A percentile compares a stretch with the other conserved stretches of the same genome.
Conservation (phyloP, 805 yeast species). For the Spathaspora sp. region DNA sequence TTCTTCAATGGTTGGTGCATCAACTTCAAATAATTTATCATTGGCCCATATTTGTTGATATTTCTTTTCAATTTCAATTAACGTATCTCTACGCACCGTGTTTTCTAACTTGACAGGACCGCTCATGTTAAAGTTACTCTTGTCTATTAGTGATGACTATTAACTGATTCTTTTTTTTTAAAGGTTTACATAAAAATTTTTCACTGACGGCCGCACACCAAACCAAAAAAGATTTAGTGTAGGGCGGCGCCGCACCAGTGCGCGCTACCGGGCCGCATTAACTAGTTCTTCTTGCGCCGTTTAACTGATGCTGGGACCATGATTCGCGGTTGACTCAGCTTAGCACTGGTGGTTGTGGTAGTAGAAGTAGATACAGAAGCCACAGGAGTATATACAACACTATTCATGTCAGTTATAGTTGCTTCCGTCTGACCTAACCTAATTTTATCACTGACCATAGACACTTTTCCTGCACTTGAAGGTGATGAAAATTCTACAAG, state of each 20-base stretch:
- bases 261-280: neutral
- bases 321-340: neutral
- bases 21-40: slow-evolving; percentile 78
- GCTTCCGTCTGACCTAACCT: neutral
- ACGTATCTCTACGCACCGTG: slow-evolving; percentile 93
- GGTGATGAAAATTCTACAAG: slow-evolving; percentile 43
- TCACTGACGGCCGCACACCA: neutral
- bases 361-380: neutral
- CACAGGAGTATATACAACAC: neutral
- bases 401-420: neutral
- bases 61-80: slow-evolving; percentile 82
- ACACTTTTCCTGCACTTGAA: slow-evolving; percentile 49
- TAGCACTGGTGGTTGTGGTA: neutral
- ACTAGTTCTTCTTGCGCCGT: slow-evolving; percentile 2
- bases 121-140: slow-evolving; percentile 22
- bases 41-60: slow-evolving; percentile 87
- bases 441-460: slow-evolving; percentile 30
- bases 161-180: neutral
- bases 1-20: slow-evolving; percentile 80
- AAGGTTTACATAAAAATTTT: neutral
- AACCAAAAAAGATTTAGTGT: neutral
- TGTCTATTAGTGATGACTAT: neutral
- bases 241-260: neutral
- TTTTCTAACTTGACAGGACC: slow-evolving; percentile 44
- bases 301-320: slow-evolving; percentile 6